Conservation (phyloP, 192 early-diverging fungal genomes). For the Coemansia sp. region DNA sequence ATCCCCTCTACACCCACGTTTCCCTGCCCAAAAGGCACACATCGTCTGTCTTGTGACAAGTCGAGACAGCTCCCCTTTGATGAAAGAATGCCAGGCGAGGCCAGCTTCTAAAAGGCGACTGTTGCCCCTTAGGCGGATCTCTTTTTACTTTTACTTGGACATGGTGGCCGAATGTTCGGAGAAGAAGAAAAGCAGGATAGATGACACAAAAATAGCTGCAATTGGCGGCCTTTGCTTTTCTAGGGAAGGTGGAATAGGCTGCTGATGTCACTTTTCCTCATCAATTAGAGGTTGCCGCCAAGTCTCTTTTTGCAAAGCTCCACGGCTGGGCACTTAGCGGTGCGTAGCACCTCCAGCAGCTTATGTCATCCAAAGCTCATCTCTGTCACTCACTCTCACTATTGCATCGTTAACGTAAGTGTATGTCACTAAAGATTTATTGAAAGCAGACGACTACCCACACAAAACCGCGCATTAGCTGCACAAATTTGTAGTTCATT, state of each 20-base stretch:
- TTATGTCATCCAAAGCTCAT: background rate
- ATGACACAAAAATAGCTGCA: background rate
- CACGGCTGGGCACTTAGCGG: background rate
- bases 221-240: background rate
- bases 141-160: background rate
- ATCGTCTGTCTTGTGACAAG: background rate
- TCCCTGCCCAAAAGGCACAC: background rate
- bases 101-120: background rate
- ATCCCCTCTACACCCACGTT: background rate
- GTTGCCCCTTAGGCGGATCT: background rate
- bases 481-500: background rate
- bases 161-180: background rate
- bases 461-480: background rate
- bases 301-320: background rate
- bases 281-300: background rate
- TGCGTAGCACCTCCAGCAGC: background rate
- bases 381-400: background rate
- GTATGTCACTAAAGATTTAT: background rate
- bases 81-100: background rate
- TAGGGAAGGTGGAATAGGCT: background rate
- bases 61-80: background rate
- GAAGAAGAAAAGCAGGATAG: background rate
- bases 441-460: background rate
- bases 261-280: background rate
- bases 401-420: background rate